phyloP scores from a whole-genome alignment of 257 asterid species.

The Handroanthus guayacan region DNA sequence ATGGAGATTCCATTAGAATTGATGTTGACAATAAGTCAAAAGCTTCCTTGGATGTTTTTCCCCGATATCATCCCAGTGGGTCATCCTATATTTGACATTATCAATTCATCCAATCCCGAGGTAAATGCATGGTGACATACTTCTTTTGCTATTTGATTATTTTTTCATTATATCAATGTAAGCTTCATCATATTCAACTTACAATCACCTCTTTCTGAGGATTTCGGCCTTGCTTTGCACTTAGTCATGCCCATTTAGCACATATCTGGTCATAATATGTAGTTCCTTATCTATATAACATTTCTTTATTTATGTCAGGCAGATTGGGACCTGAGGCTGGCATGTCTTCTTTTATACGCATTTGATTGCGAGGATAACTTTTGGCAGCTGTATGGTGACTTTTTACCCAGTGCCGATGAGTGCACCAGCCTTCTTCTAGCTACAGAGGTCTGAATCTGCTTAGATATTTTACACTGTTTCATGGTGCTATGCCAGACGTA shows the following conservation, averaged over 20 bases:
- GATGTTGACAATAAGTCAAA: constrained; percentile 93
- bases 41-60: constrained; percentile 98
- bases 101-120: constrained; percentile 95
- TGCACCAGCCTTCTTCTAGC: constrained; percentile 95
- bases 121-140: constrained; percentile 47
- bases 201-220: constrained; percentile 10
- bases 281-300: constrained; percentile 39
- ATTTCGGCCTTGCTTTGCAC: neutral
- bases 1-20: constrained; percentile 97
- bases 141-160: constrained; percentile 29
- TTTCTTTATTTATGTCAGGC: constrained; percentile 64
- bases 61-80: constrained; percentile 94
- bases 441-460: constrained; percentile 71
- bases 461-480: constrained; percentile 14
- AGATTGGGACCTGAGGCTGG: constrained; percentile 96
- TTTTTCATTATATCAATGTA: neutral
- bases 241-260: constrained; percentile 10
- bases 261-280: constrained; percentile 22
- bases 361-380: constrained; percentile 95
- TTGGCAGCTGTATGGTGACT: constrained; percentile 97
- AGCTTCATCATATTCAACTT: constrained; percentile 1
- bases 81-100: constrained; percentile 94
- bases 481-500: constrained; percentile 12
- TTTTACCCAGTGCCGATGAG: constrained; percentile 87
- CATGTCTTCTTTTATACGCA: constrained; percentile 83